Evolutionary conservation across 2,329 filamentous ascomycete genomes (phyloP).

Genomic region (Chaetomiaceae sp.): DNA sequence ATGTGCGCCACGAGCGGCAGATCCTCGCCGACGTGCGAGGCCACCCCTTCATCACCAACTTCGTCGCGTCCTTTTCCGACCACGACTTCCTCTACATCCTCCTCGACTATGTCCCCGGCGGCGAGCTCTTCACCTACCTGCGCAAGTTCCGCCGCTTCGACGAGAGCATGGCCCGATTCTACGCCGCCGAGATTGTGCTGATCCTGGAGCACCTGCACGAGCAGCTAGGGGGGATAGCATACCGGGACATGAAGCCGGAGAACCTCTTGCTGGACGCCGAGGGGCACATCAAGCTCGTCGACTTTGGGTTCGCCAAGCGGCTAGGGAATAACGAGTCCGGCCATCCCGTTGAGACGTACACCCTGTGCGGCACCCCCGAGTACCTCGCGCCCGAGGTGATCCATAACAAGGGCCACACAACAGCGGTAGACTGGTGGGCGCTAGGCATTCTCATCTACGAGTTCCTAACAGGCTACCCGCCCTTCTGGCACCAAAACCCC

Average conservation of each 20-base stretch:
- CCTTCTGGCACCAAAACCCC: constrained; percentile 82
- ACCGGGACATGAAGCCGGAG: constrained; percentile 78
- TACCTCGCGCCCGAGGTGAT: constrained; percentile 84
- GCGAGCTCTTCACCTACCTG: constrained; percentile 80
- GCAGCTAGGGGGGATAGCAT: constrained; percentile 70
- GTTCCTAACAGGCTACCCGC: constrained; percentile 78
- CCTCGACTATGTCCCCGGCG: constrained; percentile 77
- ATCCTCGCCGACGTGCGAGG: constrained; percentile 73
- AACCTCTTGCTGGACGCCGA: constrained; percentile 74
- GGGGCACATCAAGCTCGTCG: constrained; percentile 76
- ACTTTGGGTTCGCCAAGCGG: constrained; percentile 82
- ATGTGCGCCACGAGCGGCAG: constrained; percentile 77
- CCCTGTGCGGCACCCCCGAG: constrained; percentile 77
- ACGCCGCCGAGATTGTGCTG: constrained; percentile 77
- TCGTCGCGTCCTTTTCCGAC: constrained; percentile 76
- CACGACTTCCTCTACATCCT: constrained; percentile 76
- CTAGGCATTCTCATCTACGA: constrained; percentile 80
- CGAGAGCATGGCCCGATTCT: constrained; percentile 73
- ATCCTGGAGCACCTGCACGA: constrained; percentile 80
- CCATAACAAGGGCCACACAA: constrained; percentile 71
- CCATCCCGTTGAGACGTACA: constrained; percentile 66
- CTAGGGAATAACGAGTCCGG: constrained; percentile 52
- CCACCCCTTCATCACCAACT: constrained; percentile 77
- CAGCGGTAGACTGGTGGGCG: constrained; percentile 84
- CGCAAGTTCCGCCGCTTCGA: constrained; percentile 74